A percentile compares a stretch with the other conserved stretches of the same genome.
phyloP scores from a whole-genome alignment of 768 basidiomycete species.

The Suillus lakei region DNA sequence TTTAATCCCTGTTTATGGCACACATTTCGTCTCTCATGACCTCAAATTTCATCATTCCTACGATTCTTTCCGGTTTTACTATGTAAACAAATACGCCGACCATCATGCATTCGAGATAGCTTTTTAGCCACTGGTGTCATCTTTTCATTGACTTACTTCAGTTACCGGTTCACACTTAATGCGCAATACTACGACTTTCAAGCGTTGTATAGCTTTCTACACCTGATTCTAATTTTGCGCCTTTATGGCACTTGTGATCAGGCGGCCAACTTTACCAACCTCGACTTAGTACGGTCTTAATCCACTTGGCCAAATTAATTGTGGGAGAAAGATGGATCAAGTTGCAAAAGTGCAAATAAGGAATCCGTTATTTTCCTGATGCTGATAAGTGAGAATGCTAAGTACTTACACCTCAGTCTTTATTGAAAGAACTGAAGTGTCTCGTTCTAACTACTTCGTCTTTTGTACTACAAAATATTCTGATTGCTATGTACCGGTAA shows the following conservation, averaged over 20 bases:
- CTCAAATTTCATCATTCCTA: constrained; percentile 25
- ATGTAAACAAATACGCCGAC: constrained; percentile 26
- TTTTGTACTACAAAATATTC: too few species aligned
- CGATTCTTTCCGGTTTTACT: constrained; percentile 31
- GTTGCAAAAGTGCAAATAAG: background rate
- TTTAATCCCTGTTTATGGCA: constrained; percentile 24
- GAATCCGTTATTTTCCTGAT: background rate
- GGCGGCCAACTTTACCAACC: background rate
- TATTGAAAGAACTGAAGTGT: too few species aligned
- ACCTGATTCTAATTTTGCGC: background rate
- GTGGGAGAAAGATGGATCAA: background rate
- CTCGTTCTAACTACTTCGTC: too few species aligned
- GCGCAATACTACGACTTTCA: background rate
- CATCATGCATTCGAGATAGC: too few species aligned
- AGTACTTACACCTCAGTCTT: too few species aligned
- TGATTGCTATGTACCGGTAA: too few species aligned
- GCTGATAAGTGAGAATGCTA: too few species aligned
- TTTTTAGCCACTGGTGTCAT: too few species aligned
- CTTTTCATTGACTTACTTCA: too few species aligned
- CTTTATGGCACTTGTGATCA: background rate
- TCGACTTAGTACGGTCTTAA: background rate
- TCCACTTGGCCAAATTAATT: background rate
- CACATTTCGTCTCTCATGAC: constrained; percentile 20
- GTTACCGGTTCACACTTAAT: background rate
- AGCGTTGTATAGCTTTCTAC: background rate